These are phyloP conservation scores for Talaromyces albobiverticillius DNA, from an alignment of 2,329 filamentous ascomycete species.

Conservation along the genomic window DNA sequence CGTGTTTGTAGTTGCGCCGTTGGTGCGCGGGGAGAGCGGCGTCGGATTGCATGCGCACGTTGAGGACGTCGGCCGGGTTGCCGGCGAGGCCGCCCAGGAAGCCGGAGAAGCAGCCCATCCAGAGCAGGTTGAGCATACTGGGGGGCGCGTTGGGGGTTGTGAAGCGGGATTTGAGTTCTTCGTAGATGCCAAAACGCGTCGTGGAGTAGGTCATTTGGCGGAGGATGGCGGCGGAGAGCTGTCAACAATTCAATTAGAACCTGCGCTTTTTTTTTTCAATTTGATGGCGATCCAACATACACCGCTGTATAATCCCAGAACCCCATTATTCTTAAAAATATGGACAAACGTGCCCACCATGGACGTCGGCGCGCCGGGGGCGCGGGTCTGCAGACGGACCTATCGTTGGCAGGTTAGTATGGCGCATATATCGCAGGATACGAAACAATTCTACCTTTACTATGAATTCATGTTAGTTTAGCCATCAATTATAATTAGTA, in stretches of 20 bases:
- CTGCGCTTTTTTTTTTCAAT: not conserved
- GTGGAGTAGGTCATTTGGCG: constrained; percentile 96
- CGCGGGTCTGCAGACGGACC: constrained; percentile 86
- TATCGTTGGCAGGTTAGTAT: constrained; percentile 32
- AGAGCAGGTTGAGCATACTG: constrained; percentile 73
- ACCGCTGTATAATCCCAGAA: constrained; percentile 82
- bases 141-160: constrained; percentile 55
- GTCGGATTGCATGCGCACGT: constrained; percentile 97
- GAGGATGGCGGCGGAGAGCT: constrained; percentile 84
- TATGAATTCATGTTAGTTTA: constrained; percentile 30
- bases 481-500: too few relatives aligned
- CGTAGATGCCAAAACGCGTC: constrained; percentile 93
- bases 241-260: not conserved
- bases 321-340: constrained; percentile 71
- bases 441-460: constrained; percentile 51
- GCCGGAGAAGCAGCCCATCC: constrained; percentile 77
- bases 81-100: constrained; percentile 86
- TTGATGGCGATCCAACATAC: constrained; percentile 42
- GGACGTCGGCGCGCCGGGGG: constrained; percentile 68
- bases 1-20: constrained; percentile 84
- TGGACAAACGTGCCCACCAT: constrained; percentile 85
- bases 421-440: not conserved
- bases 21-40: constrained; percentile 70
- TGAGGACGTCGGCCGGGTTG: constrained; percentile 93
- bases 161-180: constrained; percentile 76